phyloP scores from a whole-genome alignment of 2,329 filamentous ascomycete genomes.

The Fusarium xyrophilum region DNA sequence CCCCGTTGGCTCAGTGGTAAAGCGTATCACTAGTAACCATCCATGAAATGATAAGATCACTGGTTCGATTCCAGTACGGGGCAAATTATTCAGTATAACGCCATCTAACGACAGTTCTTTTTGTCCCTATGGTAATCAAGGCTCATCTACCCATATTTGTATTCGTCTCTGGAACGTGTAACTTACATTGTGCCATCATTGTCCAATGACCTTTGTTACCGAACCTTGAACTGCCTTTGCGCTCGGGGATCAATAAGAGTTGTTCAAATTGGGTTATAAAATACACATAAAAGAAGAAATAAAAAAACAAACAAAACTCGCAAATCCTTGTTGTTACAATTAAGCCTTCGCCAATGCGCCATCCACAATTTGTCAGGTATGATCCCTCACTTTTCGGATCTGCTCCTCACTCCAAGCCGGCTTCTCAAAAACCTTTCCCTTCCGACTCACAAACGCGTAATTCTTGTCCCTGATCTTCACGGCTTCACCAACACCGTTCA shows the following conservation, averaged over 20 bases:
- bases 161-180: too few species aligned
- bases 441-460: conserved; percentile 43
- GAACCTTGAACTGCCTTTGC: too few species aligned
- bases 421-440: conserved; percentile 42
- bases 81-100: too few species aligned
- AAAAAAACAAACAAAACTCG: too few species aligned
- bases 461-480: conserved; percentile 29
- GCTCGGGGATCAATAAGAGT: too few species aligned
- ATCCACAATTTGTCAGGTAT: conserved; percentile 45
- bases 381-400: conserved; percentile 39
- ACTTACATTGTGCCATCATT: neutral
- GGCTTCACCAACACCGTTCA: conserved; percentile 32
- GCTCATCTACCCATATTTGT: too few species aligned
- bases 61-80: conserved; percentile 23
- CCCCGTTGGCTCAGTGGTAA: conserved; percentile 25
- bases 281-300: too few species aligned
- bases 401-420: conserved; percentile 41
- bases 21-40: conserved; percentile 20
- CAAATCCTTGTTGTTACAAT: neutral
- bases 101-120: too few species aligned
- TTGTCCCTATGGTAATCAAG: neutral
- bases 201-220: too few species aligned
- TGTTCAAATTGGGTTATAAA: too few species aligned
- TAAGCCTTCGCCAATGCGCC: conserved; percentile 10
- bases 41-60: conserved; percentile 17